These are phyloP conservation scores for Cynara cardunculus DNA, from an alignment of 129 eudicot species.

Conservation along the genomic window DNA sequence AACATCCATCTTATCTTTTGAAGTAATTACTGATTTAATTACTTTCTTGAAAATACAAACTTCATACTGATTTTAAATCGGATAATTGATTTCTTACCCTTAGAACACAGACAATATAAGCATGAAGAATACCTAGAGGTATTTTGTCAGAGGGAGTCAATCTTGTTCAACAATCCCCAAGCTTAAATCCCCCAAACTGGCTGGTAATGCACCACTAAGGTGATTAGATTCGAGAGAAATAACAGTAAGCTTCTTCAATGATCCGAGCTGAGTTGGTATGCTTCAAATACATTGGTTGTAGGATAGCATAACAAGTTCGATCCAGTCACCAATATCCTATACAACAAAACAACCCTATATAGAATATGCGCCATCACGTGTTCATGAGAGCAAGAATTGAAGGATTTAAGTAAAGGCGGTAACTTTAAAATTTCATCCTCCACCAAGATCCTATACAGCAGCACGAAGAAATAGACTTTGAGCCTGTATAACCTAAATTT, in stretches of 20 bases:
- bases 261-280: constrained; percentile 80
- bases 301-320: constrained; percentile 46
- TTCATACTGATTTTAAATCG: neutral
- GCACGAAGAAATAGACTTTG: too few relatives aligned
- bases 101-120: neutral
- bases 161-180: constrained; percentile 43
- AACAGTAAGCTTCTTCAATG: constrained; percentile 73
- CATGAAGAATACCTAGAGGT: constrained; percentile 66
- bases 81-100: neutral
- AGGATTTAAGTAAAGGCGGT: too few relatives aligned
- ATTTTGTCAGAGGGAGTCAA: constrained; percentile 83
- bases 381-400: too few relatives aligned
- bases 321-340: too few relatives aligned
- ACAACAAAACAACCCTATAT: too few relatives aligned
- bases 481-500: too few relatives aligned
- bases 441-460: too few relatives aligned
- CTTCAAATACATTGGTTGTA: constrained; percentile 85
- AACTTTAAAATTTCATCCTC: too few relatives aligned
- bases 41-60: neutral
- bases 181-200: constrained; percentile 79
- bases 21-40: neutral
- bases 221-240: constrained; percentile 77
- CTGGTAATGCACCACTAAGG: constrained; percentile 89
- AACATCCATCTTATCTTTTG: neutral
- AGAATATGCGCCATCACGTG: too few relatives aligned